Base-by-base conservation (phyloP, 495 filamentous ascomycete genomes). In the Lepraria neglecta region DNA sequence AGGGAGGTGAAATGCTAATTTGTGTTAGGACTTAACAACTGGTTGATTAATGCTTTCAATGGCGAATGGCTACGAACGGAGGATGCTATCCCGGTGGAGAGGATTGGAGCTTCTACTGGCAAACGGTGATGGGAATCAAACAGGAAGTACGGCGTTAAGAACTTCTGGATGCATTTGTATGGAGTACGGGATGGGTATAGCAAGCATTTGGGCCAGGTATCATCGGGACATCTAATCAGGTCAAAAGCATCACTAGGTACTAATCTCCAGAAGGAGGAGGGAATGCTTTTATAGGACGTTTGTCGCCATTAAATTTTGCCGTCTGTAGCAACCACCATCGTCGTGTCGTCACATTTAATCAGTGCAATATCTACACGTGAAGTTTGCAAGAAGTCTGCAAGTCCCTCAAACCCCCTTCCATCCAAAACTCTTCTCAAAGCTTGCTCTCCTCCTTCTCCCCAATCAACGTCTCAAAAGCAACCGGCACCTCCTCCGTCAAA, bases 21-120 rank as follows among this genome's bases (percentile, higher is more conserved):
- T 51, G 21, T 55, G 21, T 35, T 62, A 96, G 92, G 90, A 72
- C 76, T 98, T 19, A 84, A 80, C 61, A 95, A 87, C 72, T 98
- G 94, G 92, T 82, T 98, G 58, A 80, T 96, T 70, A 96, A 97
- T 70, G 94, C 95, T 0, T 97, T 98, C 73, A 97, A 97, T 65
- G 95, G 92, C 28, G 92, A 97, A 70, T 98, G 92, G 89, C 71
- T 91, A 54, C 84, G 84, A 64, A 84, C 88, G n/a, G 77, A 80
- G 6, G 74, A 85, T 46, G 82, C 91, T 6, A 80, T 83, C 65
- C 90, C 91, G 2, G 75, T 72, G 43, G 60, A 65, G 47, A 58
- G 54, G 28, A 66, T 64, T 31, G 66, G 62, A 24, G 66, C 61
- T 21, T 40, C 31, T 46, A 45, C 61, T 47, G 56, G 19, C 17